Conservation (phyloP, 2,329 filamentous ascomycete genomes). For the Cercospora berteroae region DNA sequence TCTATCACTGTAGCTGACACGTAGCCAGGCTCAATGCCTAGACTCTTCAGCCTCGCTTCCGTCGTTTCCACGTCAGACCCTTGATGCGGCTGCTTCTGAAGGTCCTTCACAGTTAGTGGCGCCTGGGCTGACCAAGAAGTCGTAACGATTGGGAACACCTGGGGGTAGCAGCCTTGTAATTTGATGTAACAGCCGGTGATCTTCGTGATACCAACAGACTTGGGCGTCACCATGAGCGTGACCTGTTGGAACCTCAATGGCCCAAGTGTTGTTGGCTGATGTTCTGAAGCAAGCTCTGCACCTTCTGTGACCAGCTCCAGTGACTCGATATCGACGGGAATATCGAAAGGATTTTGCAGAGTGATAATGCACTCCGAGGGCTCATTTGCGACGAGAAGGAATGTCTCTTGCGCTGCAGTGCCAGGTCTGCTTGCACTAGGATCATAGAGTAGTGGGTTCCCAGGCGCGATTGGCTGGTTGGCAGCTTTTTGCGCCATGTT, state of each 20-base stretch:
- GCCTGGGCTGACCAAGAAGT: constrained; percentile 70
- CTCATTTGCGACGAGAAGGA: constrained; percentile 75
- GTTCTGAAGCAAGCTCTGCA: constrained; percentile 65
- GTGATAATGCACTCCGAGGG: constrained; percentile 74
- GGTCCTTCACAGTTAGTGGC: constrained; percentile 68
- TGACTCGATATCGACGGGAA: constrained; percentile 85
- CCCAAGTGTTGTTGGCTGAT: constrained; percentile 67
- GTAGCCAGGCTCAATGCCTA: constrained; percentile 22
- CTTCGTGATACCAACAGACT: constrained; percentile 63
- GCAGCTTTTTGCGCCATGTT: constrained; percentile 15
- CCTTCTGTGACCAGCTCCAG: constrained; percentile 73
- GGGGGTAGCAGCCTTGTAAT: constrained; percentile 76
- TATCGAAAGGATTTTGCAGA: constrained; percentile 90
- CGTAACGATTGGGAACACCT: constrained; percentile 79
- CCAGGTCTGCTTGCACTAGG: constrained; percentile 73
- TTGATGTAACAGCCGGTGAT: constrained; percentile 77
- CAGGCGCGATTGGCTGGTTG: constrained; percentile 17
- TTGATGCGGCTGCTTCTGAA: constrained; percentile 8
- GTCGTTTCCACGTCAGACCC: not conserved
- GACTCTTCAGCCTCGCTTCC: constrained; percentile 12
- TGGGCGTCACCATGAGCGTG: constrained; percentile 67
- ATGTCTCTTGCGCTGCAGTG: constrained; percentile 53
- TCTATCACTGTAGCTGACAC: constrained; percentile 64
- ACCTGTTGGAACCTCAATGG: constrained; percentile 81
- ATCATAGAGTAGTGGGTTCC: constrained; percentile 92